These are phyloP conservation scores for Xylaria sp. DNA, from an alignment of 2,329 filamentous ascomycete species.

Conservation along the genomic window DNA sequence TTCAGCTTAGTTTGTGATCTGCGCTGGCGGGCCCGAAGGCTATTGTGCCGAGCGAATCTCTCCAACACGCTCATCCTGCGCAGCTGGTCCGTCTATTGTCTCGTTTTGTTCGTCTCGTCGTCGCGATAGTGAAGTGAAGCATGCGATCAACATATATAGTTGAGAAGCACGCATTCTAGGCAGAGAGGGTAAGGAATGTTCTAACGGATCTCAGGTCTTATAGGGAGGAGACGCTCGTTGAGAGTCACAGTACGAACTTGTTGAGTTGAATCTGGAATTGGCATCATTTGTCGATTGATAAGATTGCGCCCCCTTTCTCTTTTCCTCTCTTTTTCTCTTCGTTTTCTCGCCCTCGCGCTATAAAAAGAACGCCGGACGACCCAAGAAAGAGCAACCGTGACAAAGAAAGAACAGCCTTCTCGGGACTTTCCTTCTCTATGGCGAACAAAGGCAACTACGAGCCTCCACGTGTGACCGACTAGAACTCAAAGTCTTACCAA, in stretches of 20 bases:
- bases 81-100: not conserved
- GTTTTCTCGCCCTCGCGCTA: not conserved
- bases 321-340: not conserved
- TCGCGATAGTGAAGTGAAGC: not conserved
- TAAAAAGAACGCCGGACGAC: not conserved
- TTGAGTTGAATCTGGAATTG: no score
- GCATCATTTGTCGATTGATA: not conserved
- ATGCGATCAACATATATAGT: no score
- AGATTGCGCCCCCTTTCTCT: not conserved
- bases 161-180: no score
- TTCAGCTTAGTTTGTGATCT: constrained; percentile 23
- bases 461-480: not conserved
- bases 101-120: not conserved
- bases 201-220: not conserved
- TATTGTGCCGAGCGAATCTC: constrained; percentile 25
- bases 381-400: not conserved
- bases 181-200: not conserved
- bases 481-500: constrained; percentile 2
- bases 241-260: no score
- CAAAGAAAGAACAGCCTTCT: constrained; percentile 7
- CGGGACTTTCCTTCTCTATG: not conserved
- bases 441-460: constrained; percentile 15
- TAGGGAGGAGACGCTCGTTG: not conserved
- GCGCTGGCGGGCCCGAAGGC: constrained; percentile 18
- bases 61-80: constrained; percentile 27